Conservation (phyloP, 1,284 basidiomycete species). For the Phaffia rhodozyma region DNA sequence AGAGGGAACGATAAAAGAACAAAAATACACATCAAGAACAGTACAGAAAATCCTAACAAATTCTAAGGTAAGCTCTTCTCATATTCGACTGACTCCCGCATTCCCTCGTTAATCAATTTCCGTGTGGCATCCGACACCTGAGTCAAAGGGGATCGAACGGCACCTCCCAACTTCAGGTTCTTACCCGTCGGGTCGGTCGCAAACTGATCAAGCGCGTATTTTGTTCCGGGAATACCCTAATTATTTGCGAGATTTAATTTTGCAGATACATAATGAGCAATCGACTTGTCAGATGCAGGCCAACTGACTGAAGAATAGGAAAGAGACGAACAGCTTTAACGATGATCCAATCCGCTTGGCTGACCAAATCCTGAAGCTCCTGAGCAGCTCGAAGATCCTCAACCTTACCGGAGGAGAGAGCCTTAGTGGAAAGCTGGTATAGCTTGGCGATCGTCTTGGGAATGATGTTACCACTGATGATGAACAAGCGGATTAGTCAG, state of each 20-base stretch:
- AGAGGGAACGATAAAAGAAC: too few relatives aligned
- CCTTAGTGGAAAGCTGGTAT: constrained; percentile 42
- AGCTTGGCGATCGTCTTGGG: constrained; percentile 59
- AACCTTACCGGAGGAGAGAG: constrained; percentile 39
- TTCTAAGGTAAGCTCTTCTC: constrained; percentile 42
- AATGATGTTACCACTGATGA: constrained; percentile 49
- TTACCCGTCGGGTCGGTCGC: constrained; percentile 44
- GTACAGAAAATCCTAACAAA: too few relatives aligned
- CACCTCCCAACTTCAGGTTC: constrained; percentile 32
- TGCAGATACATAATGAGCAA: not conserved
- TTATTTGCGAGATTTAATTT: not conserved
- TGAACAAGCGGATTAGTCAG: not conserved
- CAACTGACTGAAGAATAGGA: not conserved
- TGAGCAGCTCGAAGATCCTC: constrained; percentile 54
- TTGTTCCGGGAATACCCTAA: constrained; percentile 51
- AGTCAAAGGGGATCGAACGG: constrained; percentile 50
- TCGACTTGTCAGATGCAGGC: not conserved
- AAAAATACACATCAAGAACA: too few relatives aligned
- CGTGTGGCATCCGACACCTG: constrained; percentile 35
- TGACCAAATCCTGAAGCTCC: constrained; percentile 54
- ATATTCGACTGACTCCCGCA: constrained; percentile 49
- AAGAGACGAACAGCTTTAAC: constrained; percentile 43
- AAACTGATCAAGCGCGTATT: constrained; percentile 53
- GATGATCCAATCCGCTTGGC: constrained; percentile 59
- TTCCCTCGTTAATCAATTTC: constrained; percentile 36